These are phyloP conservation scores for Diplodia sapinea DNA, from an alignment of 2,329 filamentous ascomycete species.

Conservation along the genomic window DNA sequence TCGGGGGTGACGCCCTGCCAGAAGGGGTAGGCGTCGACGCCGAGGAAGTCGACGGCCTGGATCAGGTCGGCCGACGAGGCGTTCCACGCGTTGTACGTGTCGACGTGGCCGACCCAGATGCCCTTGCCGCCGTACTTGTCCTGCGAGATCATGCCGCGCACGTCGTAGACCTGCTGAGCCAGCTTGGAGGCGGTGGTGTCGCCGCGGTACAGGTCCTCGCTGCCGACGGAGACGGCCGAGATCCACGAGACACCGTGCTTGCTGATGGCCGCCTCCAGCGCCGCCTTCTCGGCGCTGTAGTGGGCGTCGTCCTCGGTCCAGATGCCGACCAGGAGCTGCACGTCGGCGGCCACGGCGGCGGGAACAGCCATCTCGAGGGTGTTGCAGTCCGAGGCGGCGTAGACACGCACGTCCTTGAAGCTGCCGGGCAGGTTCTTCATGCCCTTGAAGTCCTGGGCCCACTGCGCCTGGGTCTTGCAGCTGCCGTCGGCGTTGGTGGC, in stretches of 20 bases:
- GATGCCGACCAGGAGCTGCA: slow-evolving; percentile 47
- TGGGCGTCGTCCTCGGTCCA: slow-evolving; percentile 43
- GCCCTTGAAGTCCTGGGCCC: slow-evolving; percentile 39
- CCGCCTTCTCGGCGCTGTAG: slow-evolving; percentile 44
- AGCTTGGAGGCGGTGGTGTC: slow-evolving; percentile 31
- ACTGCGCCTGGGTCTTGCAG: slow-evolving; percentile 40
- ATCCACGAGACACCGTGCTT: slow-evolving; percentile 45
- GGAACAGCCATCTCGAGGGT: slow-evolving; percentile 39
- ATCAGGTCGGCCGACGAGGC: slow-evolving; percentile 45
- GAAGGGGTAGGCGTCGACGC: slow-evolving; percentile 48
- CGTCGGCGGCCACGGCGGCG: slow-evolving; percentile 44
- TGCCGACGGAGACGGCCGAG: slow-evolving; percentile 46
- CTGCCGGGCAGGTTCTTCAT: slow-evolving; percentile 38
- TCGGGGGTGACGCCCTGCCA: slow-evolving; percentile 45
- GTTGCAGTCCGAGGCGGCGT: slow-evolving; percentile 40
- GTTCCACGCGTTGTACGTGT: slow-evolving; percentile 48
- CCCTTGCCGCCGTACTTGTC: slow-evolving; percentile 32
- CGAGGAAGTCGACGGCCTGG: slow-evolving; percentile 45
- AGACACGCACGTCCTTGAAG: slow-evolving; percentile 40
- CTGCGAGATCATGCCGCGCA: slow-evolving; percentile 37
- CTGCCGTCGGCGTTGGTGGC: slow-evolving; percentile 38
- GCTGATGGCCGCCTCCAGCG: slow-evolving; percentile 42
- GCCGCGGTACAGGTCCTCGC: slow-evolving; percentile 66
- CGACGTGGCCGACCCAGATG: slow-evolving; percentile 44
- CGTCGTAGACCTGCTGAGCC: slow-evolving; percentile 40